Conservation (phyloP, 2,329 filamentous ascomycete genomes). For the Aspergillus fischeri region DNA sequence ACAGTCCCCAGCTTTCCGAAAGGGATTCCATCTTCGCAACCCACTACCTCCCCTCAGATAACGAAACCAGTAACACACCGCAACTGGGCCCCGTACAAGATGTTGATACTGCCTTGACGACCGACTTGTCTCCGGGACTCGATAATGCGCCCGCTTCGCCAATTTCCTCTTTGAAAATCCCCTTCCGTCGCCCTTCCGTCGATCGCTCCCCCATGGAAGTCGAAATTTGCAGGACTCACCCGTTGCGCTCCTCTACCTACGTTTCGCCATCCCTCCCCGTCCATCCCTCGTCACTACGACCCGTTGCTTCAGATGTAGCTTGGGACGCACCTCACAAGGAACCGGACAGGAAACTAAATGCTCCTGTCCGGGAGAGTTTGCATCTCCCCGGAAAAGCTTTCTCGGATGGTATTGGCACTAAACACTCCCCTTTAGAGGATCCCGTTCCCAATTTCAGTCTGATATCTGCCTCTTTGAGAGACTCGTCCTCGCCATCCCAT, state of each 20-base stretch:
- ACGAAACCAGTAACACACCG: constrained; percentile 37
- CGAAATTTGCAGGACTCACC: constrained; percentile 30
- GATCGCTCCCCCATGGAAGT: constrained; percentile 36
- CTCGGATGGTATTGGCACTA: constrained; percentile 22
- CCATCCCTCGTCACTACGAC: constrained; percentile 22
- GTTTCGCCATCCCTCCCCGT: constrained; percentile 20
- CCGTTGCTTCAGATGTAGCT: constrained; percentile 23
- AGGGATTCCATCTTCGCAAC: constrained; percentile 62
- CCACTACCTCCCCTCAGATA: constrained; percentile 53
- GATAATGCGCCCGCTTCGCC: constrained; percentile 29
- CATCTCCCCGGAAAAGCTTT: constrained; percentile 19
- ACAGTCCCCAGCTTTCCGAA: constrained; percentile 54
- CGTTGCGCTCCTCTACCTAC: constrained; percentile 25
- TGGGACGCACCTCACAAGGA: constrained; percentile 19
- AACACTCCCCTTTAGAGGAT: constrained; percentile 14
- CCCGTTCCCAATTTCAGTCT: constrained; percentile 21
- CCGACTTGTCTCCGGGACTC: constrained; percentile 27
- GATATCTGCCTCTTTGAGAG: constrained; percentile 25
- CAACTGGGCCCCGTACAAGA: constrained; percentile 31
- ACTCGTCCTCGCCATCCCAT: constrained; percentile 20
- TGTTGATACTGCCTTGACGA: constrained; percentile 26
- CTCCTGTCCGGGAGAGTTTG: constrained; percentile 14
- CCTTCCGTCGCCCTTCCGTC: constrained; percentile 24
- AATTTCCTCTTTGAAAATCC: constrained; percentile 26
- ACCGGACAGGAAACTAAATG: constrained; percentile 15